These are phyloP conservation scores for Penicillium coprophilum DNA, from an alignment of 495 filamentous ascomycete species.

Conservation along the genomic window DNA sequence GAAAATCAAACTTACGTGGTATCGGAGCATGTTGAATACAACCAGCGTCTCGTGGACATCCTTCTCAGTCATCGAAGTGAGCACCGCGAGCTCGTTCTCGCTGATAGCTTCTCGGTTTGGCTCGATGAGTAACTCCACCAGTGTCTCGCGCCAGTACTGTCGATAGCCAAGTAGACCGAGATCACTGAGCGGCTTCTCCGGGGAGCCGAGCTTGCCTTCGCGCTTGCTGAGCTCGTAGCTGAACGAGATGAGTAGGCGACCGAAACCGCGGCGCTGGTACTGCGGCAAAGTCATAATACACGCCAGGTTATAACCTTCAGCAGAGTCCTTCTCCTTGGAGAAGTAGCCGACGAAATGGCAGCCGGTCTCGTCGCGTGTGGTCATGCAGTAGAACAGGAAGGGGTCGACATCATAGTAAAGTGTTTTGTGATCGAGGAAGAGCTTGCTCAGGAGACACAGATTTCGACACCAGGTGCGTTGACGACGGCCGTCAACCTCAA, in stretches of 20 bases:
- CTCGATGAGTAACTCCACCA: slow-evolving; percentile 77
- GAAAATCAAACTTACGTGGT: slow-evolving; percentile 56
- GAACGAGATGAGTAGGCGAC: slow-evolving; percentile 91
- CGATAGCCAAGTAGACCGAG: slow-evolving; percentile 88
- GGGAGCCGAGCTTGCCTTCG: slow-evolving; percentile 89
- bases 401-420: slow-evolving; percentile 99
- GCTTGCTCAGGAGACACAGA: slow-evolving; percentile 87
- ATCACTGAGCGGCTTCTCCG: slow-evolving; percentile 95
- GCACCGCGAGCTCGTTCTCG: slow-evolving; percentile 73
- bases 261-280: slow-evolving; percentile 92
- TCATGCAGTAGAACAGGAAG: slow-evolving; percentile 99
- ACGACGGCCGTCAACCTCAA: slow-evolving; percentile 94
- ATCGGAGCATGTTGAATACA: slow-evolving; percentile 89
- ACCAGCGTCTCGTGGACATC: slow-evolving; percentile 93
- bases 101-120: slow-evolving; percentile 61
- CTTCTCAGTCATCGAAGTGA: slow-evolving; percentile 90
- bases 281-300: slow-evolving; percentile 97
- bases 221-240: slow-evolving; percentile 96
- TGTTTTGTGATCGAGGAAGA: slow-evolving; percentile 98
- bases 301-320: slow-evolving; percentile 94
- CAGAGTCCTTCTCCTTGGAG: slow-evolving; percentile 95
- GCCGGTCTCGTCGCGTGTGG: slow-evolving; percentile 76
- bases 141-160: slow-evolving; percentile 94
- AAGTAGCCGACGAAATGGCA: slow-evolving; percentile 96
- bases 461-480: slow-evolving; percentile 97